phyloP scores from a whole-genome alignment of 176 grass and related monocot species.

The Oryza brachyantha region DNA sequence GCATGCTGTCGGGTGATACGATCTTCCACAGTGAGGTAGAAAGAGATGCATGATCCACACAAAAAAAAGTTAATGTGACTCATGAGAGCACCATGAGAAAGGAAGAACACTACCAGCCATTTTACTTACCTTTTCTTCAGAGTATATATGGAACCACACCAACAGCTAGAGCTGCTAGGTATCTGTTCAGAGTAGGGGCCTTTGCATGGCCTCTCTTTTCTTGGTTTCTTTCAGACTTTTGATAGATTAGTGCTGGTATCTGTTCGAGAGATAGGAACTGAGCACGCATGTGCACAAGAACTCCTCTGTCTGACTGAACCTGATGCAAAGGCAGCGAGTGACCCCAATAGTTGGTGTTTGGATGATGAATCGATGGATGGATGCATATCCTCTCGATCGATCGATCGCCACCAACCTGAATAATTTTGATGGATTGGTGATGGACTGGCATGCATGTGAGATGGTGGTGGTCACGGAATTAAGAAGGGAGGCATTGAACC shows the following conservation, averaged over 20 bases:
- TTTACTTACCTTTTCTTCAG: background rate
- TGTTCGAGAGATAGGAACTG: background rate
- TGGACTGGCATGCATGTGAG: background rate
- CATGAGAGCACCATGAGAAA: background rate
- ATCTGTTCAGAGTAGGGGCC: too few species aligned
- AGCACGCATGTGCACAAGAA: background rate
- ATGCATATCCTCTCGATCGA: background rate
- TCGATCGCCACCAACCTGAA: constrained; percentile 5
- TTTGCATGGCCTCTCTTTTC: background rate
- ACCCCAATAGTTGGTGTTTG: background rate
- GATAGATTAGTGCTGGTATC: background rate
- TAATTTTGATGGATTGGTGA: background rate
- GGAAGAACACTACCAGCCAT: background rate
- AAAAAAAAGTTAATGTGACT: background rate
- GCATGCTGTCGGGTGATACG: background rate
- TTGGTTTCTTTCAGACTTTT: background rate
- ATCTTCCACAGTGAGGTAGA: background rate
- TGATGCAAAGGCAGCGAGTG: background rate
- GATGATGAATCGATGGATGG: background rate
- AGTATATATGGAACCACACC: background rate
- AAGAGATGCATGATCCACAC: background rate
- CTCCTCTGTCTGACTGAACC: background rate
- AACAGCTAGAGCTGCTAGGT: background rate
- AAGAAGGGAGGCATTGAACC: background rate
- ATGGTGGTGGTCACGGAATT: background rate